A percentile compares a stretch with the other conserved stretches of the same genome.
phyloP scores from a whole-genome alignment of 345 rosid species.

The Dipteronia sinensis region DNA sequence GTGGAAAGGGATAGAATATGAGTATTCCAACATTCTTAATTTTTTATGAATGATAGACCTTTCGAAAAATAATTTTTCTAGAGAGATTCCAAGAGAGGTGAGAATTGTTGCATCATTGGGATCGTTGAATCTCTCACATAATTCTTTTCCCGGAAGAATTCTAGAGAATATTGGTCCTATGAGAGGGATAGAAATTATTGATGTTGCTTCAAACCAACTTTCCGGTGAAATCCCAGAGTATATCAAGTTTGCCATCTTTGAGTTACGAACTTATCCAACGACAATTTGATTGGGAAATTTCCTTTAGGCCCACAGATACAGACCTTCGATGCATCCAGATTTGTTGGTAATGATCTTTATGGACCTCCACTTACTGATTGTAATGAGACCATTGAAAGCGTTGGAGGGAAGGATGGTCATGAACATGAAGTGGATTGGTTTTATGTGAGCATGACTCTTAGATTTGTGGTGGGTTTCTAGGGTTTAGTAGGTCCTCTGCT shows the following conservation, averaged over 20 bases:
- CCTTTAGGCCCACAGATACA: not conserved
- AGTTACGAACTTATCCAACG: not conserved
- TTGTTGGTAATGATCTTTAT: not conserved
- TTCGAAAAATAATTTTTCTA: conserved; percentile 17
- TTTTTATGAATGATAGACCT: conserved; percentile 23
- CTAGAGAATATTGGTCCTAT: conserved; percentile 26
- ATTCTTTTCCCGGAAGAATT: conserved; percentile 18
- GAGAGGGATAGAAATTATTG: conserved; percentile 20
- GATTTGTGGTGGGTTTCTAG: too few species aligned
- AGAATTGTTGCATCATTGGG: conserved; percentile 19
- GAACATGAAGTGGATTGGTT: too few species aligned
- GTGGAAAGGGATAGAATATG: conserved; percentile 26
- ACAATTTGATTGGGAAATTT: not conserved
- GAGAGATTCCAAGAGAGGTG: conserved; percentile 20
- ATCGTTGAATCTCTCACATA: conserved; percentile 27
- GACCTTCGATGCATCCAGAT: not conserved
- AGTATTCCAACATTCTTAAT: conserved; percentile 20
- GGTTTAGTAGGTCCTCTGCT: too few species aligned
- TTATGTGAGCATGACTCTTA: too few species aligned
- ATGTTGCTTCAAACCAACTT: conserved; percentile 28
- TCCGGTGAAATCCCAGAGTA: conserved; percentile 28
- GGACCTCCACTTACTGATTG: not conserved
- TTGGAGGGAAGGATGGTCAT: too few species aligned
- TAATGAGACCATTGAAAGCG: too few species aligned
- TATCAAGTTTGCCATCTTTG: not conserved